These are phyloP conservation scores for Hansenula lynferdii DNA, from an alignment of 1,139 yeast species.

Conservation along the genomic window DNA sequence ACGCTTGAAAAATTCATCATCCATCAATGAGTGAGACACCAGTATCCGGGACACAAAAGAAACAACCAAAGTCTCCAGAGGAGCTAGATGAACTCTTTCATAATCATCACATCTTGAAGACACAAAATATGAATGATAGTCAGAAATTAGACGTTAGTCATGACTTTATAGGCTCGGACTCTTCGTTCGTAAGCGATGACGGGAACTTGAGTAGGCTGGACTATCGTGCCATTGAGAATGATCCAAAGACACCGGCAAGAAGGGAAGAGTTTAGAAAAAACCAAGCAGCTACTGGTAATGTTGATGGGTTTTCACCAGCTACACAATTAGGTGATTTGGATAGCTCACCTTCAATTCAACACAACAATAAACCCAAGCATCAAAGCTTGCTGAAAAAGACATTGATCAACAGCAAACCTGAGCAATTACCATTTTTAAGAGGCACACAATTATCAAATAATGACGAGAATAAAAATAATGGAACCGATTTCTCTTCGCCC, in stretches of 20 bases:
- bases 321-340: background rate
- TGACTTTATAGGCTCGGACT: slow-evolving; percentile 3
- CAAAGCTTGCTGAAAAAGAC: background rate
- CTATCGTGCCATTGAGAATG: slow-evolving; percentile 12
- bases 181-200: slow-evolving; percentile 4
- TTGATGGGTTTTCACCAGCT: slow-evolving; percentile 9
- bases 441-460: background rate
- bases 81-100: background rate
- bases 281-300: background rate
- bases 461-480: background rate
- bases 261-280: slow-evolving; percentile 11
- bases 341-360: slow-evolving; percentile 7
- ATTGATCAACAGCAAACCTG: background rate
- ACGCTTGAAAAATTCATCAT: too few species aligned
- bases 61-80: background rate
- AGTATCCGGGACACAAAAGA: too few species aligned
- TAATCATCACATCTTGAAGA: slow-evolving; percentile 1
- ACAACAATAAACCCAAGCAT: slow-evolving; percentile 3
- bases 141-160: background rate
- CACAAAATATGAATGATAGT: slow-evolving; percentile 5
- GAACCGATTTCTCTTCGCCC: background rate
- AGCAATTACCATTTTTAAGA: background rate
- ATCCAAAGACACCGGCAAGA: slow-evolving; percentile 20
- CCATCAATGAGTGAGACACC: too few species aligned
- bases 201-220: slow-evolving; percentile 14